Percentiles rank a stretch among this genome's conserved stretches.
Evolutionary conservation across 2,329 filamentous ascomycete species (phyloP).

Genomic region (Hymenoscyphus fraxineus): DNA sequence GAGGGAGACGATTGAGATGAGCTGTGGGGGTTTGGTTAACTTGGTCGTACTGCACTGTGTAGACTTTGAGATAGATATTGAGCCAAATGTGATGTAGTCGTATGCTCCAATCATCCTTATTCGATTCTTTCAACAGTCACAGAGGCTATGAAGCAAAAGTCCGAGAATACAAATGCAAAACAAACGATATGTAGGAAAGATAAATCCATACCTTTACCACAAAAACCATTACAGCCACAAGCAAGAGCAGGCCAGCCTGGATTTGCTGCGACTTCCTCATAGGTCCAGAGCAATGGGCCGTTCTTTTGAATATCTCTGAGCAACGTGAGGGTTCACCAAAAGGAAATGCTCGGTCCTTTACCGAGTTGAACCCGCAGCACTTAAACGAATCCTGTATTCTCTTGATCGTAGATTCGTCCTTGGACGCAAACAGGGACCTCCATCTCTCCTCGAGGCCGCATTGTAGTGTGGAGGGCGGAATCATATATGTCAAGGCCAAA

Average conservation of each 20-base stretch:
- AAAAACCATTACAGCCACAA: constrained; percentile 50
- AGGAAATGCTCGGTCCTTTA: constrained; percentile 60
- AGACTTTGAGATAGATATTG: background rate
- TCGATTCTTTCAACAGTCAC: background rate
- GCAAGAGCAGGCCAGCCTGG: constrained; percentile 52
- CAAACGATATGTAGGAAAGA: no score
- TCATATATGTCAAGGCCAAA: constrained; percentile 31
- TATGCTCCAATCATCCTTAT: no score
- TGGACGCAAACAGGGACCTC: constrained; percentile 48
- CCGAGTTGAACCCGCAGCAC: constrained; percentile 62
- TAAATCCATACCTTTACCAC: constrained; percentile 50
- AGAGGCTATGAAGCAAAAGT: background rate
- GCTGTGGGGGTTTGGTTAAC: constrained; percentile 12
- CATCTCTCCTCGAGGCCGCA: constrained; percentile 57
- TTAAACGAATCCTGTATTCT: constrained; percentile 61
- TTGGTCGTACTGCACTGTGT: background rate
- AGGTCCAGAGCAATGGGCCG: constrained; percentile 45
- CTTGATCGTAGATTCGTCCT: constrained; percentile 49
- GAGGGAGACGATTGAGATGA: constrained; percentile 26
- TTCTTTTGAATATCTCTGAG: constrained; percentile 42
- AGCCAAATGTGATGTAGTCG: background rate
- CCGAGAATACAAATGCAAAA: no score
- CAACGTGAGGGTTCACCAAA: constrained; percentile 40
- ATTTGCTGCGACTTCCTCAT: constrained; percentile 56
- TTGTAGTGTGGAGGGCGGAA: constrained; percentile 30